A percentile compares a stretch with the other conserved stretches of the same genome.
These are phyloP conservation scores for Corylus americana DNA, from an alignment of 306 rosid species.

Conservation along the genomic window DNA sequence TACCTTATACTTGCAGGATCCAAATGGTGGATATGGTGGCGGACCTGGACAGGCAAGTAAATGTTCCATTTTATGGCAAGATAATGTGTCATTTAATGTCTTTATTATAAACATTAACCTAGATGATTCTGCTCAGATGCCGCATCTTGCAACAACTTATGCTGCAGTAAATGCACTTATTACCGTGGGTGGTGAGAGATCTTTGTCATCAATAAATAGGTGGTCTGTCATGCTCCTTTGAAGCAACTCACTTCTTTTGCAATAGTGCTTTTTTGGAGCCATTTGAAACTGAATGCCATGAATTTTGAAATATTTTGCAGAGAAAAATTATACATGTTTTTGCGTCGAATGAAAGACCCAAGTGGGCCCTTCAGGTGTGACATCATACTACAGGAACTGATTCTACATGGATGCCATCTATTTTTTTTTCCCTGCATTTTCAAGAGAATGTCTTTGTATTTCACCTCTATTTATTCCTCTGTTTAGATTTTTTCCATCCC, in stretches of 20 bases:
- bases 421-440: slow-evolving; percentile 3
- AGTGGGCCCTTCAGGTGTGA: slow-evolving; percentile 85
- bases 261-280: slow-evolving; percentile 10
- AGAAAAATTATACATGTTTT: slow-evolving; percentile 56
- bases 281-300: slow-evolving; percentile 32
- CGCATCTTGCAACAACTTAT: slow-evolving; percentile 96
- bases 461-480: background rate
- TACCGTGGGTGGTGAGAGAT: slow-evolving; percentile 69
- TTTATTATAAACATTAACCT: slow-evolving; percentile 12
- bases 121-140: slow-evolving; percentile 58
- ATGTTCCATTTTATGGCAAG: slow-evolving; percentile 5
- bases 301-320: slow-evolving; percentile 42
- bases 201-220: slow-evolving; percentile 90
- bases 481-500: background rate
- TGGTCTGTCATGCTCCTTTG: slow-evolving; percentile 50
- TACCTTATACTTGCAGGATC: slow-evolving; percentile 60
- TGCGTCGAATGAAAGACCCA: slow-evolving; percentile 76
- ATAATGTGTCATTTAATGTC: background rate
- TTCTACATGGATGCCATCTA: background rate
- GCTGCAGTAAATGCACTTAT: slow-evolving; percentile 91
- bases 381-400: slow-evolving; percentile 18
- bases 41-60: slow-evolving; percentile 96
- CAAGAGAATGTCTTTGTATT: background rate
- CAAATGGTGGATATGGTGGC: slow-evolving; percentile 86
- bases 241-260: slow-evolving; percentile 18